These are phyloP conservation scores for Mycena venus DNA, from an alignment of 768 basidiomycete genomes.

Conservation along the genomic window DNA sequence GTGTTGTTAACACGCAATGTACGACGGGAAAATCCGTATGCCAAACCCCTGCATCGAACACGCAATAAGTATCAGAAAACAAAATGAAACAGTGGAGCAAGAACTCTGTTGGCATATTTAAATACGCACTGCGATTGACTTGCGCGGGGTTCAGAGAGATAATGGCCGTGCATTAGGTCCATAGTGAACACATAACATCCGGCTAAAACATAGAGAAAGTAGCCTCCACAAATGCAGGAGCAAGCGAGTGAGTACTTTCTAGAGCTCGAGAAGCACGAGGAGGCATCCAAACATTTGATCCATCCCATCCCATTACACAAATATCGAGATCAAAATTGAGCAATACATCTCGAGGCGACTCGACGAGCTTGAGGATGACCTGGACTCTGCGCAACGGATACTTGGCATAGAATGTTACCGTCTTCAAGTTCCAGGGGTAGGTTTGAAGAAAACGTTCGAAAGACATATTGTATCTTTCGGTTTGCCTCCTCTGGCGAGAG, in stretches of 20 bases:
- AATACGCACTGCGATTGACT: constrained; percentile 14
- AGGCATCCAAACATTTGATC: constrained; percentile 19
- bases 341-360: constrained; percentile 12
- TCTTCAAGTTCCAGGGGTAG: constrained; percentile 17
- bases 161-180: constrained; percentile 23
- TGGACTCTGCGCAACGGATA: constrained; percentile 23
- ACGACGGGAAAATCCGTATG: constrained; percentile 6
- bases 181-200: constrained; percentile 27
- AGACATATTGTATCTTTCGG: constrained; percentile 11
- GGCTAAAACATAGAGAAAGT: neutral
- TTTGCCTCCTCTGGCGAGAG: neutral
- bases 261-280: constrained; percentile 23
- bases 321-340: constrained; percentile 28
- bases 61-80: neutral
- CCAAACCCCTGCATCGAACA: neutral
- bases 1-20: neutral
- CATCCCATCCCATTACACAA: constrained; percentile 26
- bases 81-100: neutral
- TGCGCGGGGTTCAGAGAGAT: constrained; percentile 15
- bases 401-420: constrained; percentile 21
- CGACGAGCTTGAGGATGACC: constrained; percentile 17
- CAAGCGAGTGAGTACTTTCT: constrained; percentile 1
- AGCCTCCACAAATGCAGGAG: neutral
- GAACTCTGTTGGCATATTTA: constrained; percentile 24
- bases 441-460: neutral